Evolutionary conservation across 2,329 filamentous ascomycete genomes (phyloP), one percentile per base, ranked within the genome.

Genomic region (Claviceps spartinae): DNA sequence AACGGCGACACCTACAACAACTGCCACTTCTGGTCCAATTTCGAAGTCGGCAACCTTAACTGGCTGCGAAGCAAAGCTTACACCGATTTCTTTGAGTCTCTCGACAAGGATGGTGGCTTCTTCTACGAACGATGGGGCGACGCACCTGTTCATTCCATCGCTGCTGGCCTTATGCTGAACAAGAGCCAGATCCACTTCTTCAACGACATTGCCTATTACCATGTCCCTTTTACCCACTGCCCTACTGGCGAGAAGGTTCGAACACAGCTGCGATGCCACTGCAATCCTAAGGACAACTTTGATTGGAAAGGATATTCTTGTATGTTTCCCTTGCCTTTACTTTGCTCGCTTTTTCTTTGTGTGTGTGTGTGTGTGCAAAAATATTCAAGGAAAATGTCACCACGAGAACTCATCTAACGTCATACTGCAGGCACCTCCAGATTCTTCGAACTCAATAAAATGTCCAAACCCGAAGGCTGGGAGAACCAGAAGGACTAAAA

Each of bases 1-100:
- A 83, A 81, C 50, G 93, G 94, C 55, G 83, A 93, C 54, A 89
- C 80, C 6, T 98, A 97, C 75, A 98, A 97, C 74, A 82, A 90
- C 67, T 98, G 93, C 73, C 93, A 98, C 68, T 96, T 98, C 86
- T 98, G 93, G 93, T 97, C 91, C 64, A 98, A 98, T 75, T 98
- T 98, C 60, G 93, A 98, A 69, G 85, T 98, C 60, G 93, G 91
- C 58, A 94, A 85, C 70, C 77, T 98, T 41, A 80, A 94, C 63
- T 98, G 93, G 89, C 80, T 98, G 51, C 85, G 93, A 58, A 93
- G 88, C 58, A 75, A 90, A 66, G 78, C 86, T 22, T 98, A 98
- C 71, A 72, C 84, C 45, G 91, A 97, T 69, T 98, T 82, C 73
- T 98, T 98, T 63, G 81, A 90, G 49, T 78, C 82, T 5, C 81